Conservation (phyloP, 1,284 basidiomycete genomes). For the Puccinia triticina region DNA sequence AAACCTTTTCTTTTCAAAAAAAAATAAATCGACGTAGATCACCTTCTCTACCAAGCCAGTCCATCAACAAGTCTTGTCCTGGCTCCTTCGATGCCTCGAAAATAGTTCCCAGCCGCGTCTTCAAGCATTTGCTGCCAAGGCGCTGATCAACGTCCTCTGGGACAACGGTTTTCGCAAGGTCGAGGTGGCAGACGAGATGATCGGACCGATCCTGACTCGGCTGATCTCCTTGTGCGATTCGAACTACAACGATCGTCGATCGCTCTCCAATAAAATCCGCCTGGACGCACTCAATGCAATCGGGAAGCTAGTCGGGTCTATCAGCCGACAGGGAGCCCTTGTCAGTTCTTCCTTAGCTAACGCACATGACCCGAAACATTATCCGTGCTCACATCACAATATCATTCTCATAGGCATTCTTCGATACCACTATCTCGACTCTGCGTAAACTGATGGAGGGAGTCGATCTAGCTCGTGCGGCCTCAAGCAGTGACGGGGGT, state of each 20-base stretch:
- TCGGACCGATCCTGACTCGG: slow-evolving; percentile 10
- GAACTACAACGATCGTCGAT: slow-evolving; percentile 7
- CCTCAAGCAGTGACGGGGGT: slow-evolving; percentile 1
- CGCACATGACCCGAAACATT: neutral
- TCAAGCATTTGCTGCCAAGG: slow-evolving; percentile 33
- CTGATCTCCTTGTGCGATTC: slow-evolving; percentile 33
- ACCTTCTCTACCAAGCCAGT: slow-evolving; percentile 28
- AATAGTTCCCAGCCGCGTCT: slow-evolving; percentile 29
- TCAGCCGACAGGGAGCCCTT: slow-evolving; percentile 12
- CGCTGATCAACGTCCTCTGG: slow-evolving; percentile 37
- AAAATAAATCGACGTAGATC: neutral
- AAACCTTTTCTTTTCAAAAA: neutral
- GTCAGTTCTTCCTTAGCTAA: neutral
- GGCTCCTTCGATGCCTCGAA: slow-evolving; percentile 24
- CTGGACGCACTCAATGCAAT: slow-evolving; percentile 36
- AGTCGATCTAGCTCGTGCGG: slow-evolving; percentile 17
- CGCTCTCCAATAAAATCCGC: slow-evolving; percentile 30
- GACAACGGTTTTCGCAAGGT: slow-evolving; percentile 29
- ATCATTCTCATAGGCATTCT: slow-evolving; percentile 30
- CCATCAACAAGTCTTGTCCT: slow-evolving; percentile 32
- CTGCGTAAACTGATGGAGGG: slow-evolving; percentile 4
- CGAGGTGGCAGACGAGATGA: slow-evolving; percentile 23
- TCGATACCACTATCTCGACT: neutral
- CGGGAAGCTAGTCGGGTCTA: slow-evolving; percentile 19
- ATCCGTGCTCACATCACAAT: neutral